Conservation (phyloP, 306 rosid species). For the Cercis canadensis region DNA sequence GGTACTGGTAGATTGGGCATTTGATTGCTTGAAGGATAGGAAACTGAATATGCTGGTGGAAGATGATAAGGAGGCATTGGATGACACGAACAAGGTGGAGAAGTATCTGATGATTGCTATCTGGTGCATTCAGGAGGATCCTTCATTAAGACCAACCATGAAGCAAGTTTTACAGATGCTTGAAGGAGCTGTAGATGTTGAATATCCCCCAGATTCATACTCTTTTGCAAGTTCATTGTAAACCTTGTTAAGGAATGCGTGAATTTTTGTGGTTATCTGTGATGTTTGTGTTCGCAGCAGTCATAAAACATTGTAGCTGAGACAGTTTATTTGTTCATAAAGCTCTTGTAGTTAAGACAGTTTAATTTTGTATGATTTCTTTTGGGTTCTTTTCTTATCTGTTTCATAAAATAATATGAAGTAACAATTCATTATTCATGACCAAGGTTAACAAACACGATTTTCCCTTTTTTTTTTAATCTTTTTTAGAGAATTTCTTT, state of each 20-base stretch:
- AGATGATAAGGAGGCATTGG: slow-evolving; percentile 10
- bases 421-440: no score
- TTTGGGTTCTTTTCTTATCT: no score
- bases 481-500: no score
- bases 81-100: slow-evolving; percentile 30
- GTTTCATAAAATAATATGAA: no score
- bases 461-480: no score
- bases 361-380: no score
- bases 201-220: not conserved
- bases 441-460: no score
- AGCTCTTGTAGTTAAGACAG: no score
- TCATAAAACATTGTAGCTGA: no score
- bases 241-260: not conserved
- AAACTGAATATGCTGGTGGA: slow-evolving; percentile 12
- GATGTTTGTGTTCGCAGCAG: no score
- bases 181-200: slow-evolving; percentile 29
- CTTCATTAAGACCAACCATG: slow-evolving; percentile 27
- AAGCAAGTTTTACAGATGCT: slow-evolving; percentile 18
- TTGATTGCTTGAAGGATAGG: slow-evolving; percentile 28
- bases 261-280: no score
- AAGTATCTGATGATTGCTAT: slow-evolving; percentile 20
- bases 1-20: slow-evolving; percentile 22
- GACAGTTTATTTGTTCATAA: no score
- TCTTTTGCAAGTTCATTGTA: not conserved
- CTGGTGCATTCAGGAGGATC: slow-evolving; percentile 33